Evolutionary conservation across 805 yeast genomes (phyloP), one percentile per base, ranked within the genome.

Genomic region (Candida fluviatilis): DNA sequence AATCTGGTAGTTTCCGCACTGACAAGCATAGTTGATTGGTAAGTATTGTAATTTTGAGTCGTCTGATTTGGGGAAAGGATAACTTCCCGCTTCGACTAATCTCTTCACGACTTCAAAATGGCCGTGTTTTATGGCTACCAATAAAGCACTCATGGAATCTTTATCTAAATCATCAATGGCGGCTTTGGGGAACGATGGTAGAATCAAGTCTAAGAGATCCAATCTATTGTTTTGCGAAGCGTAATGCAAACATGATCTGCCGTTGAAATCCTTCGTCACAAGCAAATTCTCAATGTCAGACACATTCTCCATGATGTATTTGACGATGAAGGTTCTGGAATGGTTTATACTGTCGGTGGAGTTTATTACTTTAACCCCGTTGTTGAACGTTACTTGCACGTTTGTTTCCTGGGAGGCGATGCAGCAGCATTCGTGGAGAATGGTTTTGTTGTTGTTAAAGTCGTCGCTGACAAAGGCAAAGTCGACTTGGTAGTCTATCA

Each of bases 11-110:
- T 86, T 80, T 11, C 96, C 96, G 43, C 77, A 76, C 51, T 84
- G 82, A 60, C 98, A 93, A 2, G 98, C 96, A 54, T 84, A 78
- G 52, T 86, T 88, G 34, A 93, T 70, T 0, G 91, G 88, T 34
- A 82, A 63, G 54, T 88, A 86, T 42, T 78, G 83, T 28, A 83
- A 79, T 42, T 69, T 74, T 12, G 66, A 58, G 30, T 63, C 67
- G 37, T 73, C 78, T 30, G 71, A 64, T 43, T 71, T 74, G 5
- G 73, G 72, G 34, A 51, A 61, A 30, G 65, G 58, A 37, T 57
- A 61, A 39, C 66, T 49, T 4, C 71, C 71, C 36, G 49, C 45
- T 30, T 57, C 50, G 10, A 65, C 55, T 29, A 68, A 56, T 35
- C 51, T 54, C 21, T 55, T 49, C 13, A 66, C 57, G 5, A 58